Base-by-base conservation (phyloP, 495 filamentous ascomycete genomes). In the Neurospora sp. region DNA sequence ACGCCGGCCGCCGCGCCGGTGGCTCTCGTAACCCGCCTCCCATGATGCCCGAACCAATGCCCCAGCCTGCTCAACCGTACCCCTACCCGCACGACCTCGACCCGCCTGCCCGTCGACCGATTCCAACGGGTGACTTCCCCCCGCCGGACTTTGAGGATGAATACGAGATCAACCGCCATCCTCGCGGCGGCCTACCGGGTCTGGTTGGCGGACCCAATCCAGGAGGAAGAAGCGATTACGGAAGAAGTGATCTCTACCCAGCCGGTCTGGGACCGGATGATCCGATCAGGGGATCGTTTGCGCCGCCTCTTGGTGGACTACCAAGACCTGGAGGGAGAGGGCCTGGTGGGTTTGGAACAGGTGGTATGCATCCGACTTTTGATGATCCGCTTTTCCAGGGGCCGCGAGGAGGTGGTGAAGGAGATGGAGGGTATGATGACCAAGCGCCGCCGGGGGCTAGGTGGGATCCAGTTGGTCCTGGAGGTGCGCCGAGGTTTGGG, bases 131-230 rank as follows among this genome's bases (percentile, higher is more conserved):
- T n/a, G 94, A 94, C 72, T 93, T 96, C 74, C 87, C 90, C 0
- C 93, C 94, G 0, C 96, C 96, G 4, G 94, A 88, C 22, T 98
- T 98, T 76, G 96, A 98, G 73, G 94, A 98, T 82, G 94, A 97
- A 76, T 93, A 92, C 77, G 93, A 98, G 70, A 86, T 98, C 69
- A 88, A 92, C 69, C 84, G 88, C 1, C 93, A 90, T 2, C 87
- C 87, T 1, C 87, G 88, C 20, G 87, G 88, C 18, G 83, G 44
- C 69, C 20, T 71, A 10, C 53, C 48, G 5, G 74, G 35, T 82
- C 78, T 7, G 81, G 80, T 40, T 78, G 84, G 41, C 11, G 53
- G 53, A 8, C 53, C 53, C 1, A 61, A 61, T 87, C 87, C 10
- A 18, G 35, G 61, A 14, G 38, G 53, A 37, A 71, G 75, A 9